phyloP scores from a whole-genome alignment of 1,284 basidiomycete genomes.

The Xerocomus nothofagi region DNA sequence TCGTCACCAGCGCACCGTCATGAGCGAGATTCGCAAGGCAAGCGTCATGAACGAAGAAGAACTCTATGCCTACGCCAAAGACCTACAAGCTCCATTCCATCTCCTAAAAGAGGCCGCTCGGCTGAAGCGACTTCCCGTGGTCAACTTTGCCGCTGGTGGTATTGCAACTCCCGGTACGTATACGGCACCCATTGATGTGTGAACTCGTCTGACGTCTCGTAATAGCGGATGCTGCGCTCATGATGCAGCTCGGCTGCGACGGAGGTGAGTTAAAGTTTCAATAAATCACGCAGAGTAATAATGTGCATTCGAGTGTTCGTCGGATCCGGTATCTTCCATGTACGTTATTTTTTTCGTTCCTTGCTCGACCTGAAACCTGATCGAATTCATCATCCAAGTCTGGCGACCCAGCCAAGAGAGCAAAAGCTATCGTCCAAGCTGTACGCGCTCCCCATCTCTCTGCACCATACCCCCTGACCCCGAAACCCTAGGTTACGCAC shows the following conservation, averaged over 20 bases:
- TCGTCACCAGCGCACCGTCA: conserved; percentile 85
- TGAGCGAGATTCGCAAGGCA: conserved; percentile 83
- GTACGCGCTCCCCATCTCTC: conserved; percentile 42
- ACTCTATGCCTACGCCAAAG: conserved; percentile 92
- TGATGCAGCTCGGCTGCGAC: conserved; percentile 99
- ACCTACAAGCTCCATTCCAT: conserved; percentile 95
- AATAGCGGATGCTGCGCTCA: conserved; percentile 91
- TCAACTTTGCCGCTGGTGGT: conserved; percentile 95
- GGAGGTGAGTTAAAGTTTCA: conserved; percentile 65
- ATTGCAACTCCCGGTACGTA: conserved; percentile 87
- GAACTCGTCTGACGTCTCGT: conserved; percentile 1
- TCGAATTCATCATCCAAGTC: conserved; percentile 52
- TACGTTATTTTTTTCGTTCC: conserved; percentile 41
- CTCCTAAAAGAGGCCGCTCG: conserved; percentile 95
- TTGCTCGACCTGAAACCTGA: conserved; percentile 1
- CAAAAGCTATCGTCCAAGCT: conserved; percentile 96
- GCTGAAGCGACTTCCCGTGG: conserved; percentile 91
- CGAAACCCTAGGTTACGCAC: conserved; percentile 73
- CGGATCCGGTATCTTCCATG: conserved; percentile 93
- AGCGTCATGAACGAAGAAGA: conserved; percentile 93
- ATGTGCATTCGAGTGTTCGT: conserved; percentile 68
- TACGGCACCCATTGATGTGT: neutral
- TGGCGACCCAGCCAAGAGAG: conserved; percentile 91
- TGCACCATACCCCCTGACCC: conserved; percentile 7
- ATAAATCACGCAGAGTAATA: conserved; percentile 11